Evolutionary conservation across 306 rosid genomes (phyloP).

Genomic region (Bauhinia variegata): DNA sequence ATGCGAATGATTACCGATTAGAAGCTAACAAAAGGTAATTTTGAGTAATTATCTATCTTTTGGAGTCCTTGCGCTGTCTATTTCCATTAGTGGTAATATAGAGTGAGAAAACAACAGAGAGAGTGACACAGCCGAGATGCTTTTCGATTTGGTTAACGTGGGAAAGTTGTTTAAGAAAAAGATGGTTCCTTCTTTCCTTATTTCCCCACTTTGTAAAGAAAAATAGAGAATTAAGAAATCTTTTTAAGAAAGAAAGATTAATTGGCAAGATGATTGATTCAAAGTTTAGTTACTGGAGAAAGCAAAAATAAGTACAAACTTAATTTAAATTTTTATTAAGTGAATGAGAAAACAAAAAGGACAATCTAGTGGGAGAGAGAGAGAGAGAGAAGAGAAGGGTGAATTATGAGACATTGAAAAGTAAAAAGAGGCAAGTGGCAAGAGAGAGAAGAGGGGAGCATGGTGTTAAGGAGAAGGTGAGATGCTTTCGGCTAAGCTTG

Average conservation of each 20-base stretch:
- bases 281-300: too few species aligned
- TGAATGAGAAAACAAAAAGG: slow-evolving; percentile 24
- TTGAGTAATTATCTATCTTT: slow-evolving; percentile 55
- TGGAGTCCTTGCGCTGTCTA: slow-evolving; percentile 57
- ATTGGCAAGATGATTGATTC: too few species aligned
- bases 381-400: slow-evolving; percentile 14
- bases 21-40: slow-evolving; percentile 45
- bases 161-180: slow-evolving; percentile 81
- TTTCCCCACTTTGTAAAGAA: slow-evolving; percentile 4
- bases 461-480: slow-evolving; percentile 41
- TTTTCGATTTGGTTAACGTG: slow-evolving; percentile 99
- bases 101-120: slow-evolving; percentile 20
- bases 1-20: slow-evolving; percentile 48
- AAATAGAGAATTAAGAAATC: slow-evolving; percentile 4
- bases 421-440: slow-evolving; percentile 59
- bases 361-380: slow-evolving; percentile 14
- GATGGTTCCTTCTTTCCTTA: slow-evolving; percentile 56
- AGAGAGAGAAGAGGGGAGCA: slow-evolving; percentile 38
- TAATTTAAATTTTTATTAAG: not conserved
- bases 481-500: slow-evolving; percentile 50
- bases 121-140: slow-evolving; percentile 37
- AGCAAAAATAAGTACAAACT: slow-evolving; percentile 4
- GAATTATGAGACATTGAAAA: slow-evolving; percentile 54
- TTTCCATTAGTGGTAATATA: slow-evolving; percentile 60
- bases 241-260: too few species aligned